Evolutionary conservation across 768 basidiomycete genomes (phyloP).

Genomic region (Tephrocybe rancida): DNA sequence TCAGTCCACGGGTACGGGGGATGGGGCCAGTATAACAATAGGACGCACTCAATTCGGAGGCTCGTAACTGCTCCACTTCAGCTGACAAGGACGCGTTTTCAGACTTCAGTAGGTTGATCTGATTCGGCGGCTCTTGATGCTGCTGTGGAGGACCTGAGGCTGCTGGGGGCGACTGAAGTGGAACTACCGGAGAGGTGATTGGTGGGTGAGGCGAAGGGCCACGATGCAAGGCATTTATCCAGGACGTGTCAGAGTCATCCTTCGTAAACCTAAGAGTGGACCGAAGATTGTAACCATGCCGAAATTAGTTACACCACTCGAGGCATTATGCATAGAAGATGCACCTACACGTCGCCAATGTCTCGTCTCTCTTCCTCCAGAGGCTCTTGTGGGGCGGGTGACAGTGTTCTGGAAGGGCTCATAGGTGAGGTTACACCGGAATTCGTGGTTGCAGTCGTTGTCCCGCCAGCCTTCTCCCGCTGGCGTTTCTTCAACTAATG

Average conservation of each 20-base stretch:
- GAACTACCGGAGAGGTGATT: conserved; percentile 18
- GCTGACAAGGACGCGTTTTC: conserved; percentile 22
- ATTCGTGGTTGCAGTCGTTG: conserved; percentile 26
- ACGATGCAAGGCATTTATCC: conserved; percentile 64
- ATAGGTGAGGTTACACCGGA: conserved; percentile 43
- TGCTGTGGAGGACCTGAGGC: conserved; percentile 5
- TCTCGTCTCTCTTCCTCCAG: conserved; percentile 51
- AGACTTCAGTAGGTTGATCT: conserved; percentile 20
- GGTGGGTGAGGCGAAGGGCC: conserved; percentile 35
- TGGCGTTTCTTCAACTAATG: conserved; percentile 82
- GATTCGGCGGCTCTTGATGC: conserved; percentile 16
- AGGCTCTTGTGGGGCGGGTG: conserved; percentile 50
- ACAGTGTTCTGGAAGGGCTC: conserved; percentile 41
- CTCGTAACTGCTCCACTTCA: conserved; percentile 18
- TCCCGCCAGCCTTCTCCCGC: conserved; percentile 64
- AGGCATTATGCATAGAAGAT: conserved; percentile 19
- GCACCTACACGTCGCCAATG: conserved; percentile 67
- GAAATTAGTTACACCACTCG: conserved; percentile 4
- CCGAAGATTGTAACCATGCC: conserved; percentile 5
- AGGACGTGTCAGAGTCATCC: conserved; percentile 51
- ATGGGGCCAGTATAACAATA: too few relatives aligned
- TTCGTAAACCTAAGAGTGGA: conserved; percentile 39
- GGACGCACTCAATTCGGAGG: conserved; percentile 10
- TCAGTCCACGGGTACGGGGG: not conserved
- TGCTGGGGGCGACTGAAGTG: conserved; percentile 13